These are phyloP conservation scores for Sanghuangporus sanghuang DNA, from an alignment of 1,284 basidiomycete species.

Conservation along the genomic window DNA sequence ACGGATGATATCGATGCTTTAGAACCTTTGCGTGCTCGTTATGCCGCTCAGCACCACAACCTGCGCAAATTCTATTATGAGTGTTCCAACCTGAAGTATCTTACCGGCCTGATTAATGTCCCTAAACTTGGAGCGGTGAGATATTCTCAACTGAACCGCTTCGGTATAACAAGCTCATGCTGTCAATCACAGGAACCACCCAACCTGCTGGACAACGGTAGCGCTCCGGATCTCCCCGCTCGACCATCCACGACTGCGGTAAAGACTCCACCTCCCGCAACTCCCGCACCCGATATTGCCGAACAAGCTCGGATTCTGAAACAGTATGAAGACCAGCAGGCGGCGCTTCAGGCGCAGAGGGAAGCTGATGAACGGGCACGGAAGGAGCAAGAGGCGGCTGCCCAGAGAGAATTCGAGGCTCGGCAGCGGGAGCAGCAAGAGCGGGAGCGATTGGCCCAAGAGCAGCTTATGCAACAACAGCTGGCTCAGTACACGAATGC, in stretches of 20 bases:
- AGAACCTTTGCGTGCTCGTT: constrained; percentile 81
- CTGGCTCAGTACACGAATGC: constrained; percentile 73
- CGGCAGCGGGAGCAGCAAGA: constrained; percentile 87
- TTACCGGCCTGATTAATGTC: constrained; percentile 93
- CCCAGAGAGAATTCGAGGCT: constrained; percentile 88
- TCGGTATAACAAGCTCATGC: neutral
- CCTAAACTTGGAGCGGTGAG: constrained; percentile 87
- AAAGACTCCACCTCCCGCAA: constrained; percentile 56
- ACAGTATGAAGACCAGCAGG: constrained; percentile 95
- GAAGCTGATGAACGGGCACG: constrained; percentile 82
- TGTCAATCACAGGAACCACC: constrained; percentile 74
- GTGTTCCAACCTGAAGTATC: constrained; percentile 93
- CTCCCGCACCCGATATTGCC: constrained; percentile 67
- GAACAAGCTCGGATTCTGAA: constrained; percentile 96
- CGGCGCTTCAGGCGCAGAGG: constrained; percentile 71
- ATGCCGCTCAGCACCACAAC: constrained; percentile 83
- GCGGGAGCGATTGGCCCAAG: constrained; percentile 84
- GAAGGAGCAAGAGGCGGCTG: constrained; percentile 72
- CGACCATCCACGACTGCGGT: constrained; percentile 56
- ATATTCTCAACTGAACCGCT: neutral
- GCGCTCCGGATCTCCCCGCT: constrained; percentile 83
- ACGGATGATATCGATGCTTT: constrained; percentile 85
- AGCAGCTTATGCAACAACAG: constrained; percentile 79
- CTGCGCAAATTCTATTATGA: constrained; percentile 97
- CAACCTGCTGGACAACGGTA: constrained; percentile 80